Percentiles rank a stretch among this genome's conserved stretches.
Evolutionary conservation across 345 rosid genomes (phyloP).

Genomic region (Hirschfeldia incana): DNA sequence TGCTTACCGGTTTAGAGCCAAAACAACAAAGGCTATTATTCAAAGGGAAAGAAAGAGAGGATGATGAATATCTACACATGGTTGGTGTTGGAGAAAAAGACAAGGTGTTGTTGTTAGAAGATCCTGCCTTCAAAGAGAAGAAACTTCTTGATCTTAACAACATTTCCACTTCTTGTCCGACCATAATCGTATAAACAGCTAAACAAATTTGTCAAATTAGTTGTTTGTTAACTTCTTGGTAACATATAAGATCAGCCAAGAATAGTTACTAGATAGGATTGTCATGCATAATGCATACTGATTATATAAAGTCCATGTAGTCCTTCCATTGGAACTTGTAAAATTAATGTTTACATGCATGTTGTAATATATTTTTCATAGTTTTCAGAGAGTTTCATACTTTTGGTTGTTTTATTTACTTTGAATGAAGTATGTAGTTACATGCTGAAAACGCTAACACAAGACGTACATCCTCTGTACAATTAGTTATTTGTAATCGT

Average conservation of each 20-base stretch:
- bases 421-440: background rate
- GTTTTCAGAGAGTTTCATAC: background rate
- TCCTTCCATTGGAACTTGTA: background rate
- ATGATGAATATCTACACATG: conserved; percentile 81
- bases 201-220: background rate
- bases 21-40: conserved; percentile 77
- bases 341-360: background rate
- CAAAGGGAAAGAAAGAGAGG: conserved; percentile 93
- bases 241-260: background rate
- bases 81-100: conserved; percentile 86
- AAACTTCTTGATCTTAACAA: conserved; percentile 52
- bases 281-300: background rate
- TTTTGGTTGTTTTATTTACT: background rate
- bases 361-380: conserved; percentile 4
- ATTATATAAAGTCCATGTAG: background rate
- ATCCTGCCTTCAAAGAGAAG: conserved; percentile 81
- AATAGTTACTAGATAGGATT: conserved; percentile 7
- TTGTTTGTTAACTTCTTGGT: conserved; percentile 24
- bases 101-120: conserved; percentile 75
- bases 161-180: conserved; percentile 42
- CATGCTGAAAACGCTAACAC: background rate
- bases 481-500: background rate
- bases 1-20: conserved; percentile 73
- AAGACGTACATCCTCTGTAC: no score
- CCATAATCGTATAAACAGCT: conserved; percentile 55